These are phyloP conservation scores for Cytospora mali DNA, from an alignment of 2,329 filamentous ascomycete species.

Conservation along the genomic window DNA sequence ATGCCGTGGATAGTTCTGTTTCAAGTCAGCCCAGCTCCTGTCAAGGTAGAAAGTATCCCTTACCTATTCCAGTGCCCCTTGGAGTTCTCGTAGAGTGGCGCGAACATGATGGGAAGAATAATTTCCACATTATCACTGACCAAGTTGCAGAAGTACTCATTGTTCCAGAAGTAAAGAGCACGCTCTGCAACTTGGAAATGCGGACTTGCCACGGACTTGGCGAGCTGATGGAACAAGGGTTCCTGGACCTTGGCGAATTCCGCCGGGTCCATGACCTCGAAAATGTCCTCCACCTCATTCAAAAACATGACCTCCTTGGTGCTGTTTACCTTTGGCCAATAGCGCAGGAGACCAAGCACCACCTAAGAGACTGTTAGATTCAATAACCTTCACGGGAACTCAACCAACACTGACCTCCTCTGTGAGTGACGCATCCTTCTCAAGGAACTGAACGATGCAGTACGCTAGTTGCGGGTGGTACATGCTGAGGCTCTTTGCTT, in stretches of 20 bases:
- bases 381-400: slow-evolving; percentile 1
- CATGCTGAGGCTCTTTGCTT: slow-evolving; percentile 99
- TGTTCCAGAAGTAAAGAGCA: slow-evolving; percentile 99
- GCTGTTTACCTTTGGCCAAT: slow-evolving; percentile 99
- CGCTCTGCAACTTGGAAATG: slow-evolving; percentile 99
- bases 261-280: slow-evolving; percentile 98
- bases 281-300: slow-evolving; percentile 99
- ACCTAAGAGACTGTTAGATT: slow-evolving; percentile 58
- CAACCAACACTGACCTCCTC: slow-evolving; percentile 72
- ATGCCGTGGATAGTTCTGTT: slow-evolving; percentile 95
- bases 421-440: slow-evolving; percentile 95
- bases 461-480: slow-evolving; percentile 98
- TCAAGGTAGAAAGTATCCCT: slow-evolving; percentile 33
- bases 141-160: slow-evolving; percentile 99
- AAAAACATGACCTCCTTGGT: slow-evolving; percentile 99
- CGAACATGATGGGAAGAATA: slow-evolving; percentile 99
- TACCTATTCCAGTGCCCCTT: slow-evolving; percentile 99
- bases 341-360: slow-evolving; percentile 88
- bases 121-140: slow-evolving; percentile 99
- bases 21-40: slow-evolving; percentile 6
- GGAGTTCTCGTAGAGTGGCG: slow-evolving; percentile 95
- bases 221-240: slow-evolving; percentile 93
- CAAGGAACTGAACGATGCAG: slow-evolving; percentile 97
- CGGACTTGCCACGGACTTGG: slow-evolving; percentile 96
- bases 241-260: slow-evolving; percentile 99